A percentile compares a stretch with the other conserved stretches of the same genome.
Evolutionary conservation across 768 basidiomycete species (phyloP).

Genomic region (Xerocomellus chrysenteron): DNA sequence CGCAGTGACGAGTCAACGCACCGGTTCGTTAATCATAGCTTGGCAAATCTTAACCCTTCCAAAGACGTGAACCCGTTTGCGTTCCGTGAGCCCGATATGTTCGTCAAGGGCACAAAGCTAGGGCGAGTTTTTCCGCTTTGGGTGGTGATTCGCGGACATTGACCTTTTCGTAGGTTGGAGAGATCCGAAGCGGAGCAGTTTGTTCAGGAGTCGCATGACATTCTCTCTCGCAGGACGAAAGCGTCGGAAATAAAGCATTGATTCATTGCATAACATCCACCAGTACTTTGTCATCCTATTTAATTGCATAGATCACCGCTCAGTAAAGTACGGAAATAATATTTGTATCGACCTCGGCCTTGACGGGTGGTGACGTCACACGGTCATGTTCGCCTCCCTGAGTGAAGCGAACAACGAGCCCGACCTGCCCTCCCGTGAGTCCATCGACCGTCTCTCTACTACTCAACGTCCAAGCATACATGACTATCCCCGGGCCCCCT

Average conservation of each 20-base stretch:
- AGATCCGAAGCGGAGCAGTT: conserved; percentile 65
- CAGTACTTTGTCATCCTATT: not conserved
- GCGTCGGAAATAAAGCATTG: conserved; percentile 28
- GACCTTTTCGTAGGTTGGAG: conserved; percentile 51
- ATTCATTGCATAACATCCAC: conserved; percentile 10
- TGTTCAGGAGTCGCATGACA: conserved; percentile 57
- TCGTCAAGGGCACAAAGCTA: conserved; percentile 70
- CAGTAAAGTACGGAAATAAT: conserved; percentile 11
- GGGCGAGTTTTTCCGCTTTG: conserved; percentile 49
- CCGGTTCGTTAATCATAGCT: conserved; percentile 92
- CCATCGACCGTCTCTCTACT: not conserved
- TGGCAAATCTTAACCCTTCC: conserved; percentile 77
- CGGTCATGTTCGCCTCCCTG: not conserved
- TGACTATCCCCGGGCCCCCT: conserved; percentile 11
- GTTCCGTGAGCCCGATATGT: conserved; percentile 84
- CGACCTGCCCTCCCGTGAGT: not conserved
- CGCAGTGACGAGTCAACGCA: conserved; percentile 93
- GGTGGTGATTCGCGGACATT: conserved; percentile 16
- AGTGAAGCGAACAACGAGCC: not conserved
- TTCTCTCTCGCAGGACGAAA: conserved; percentile 39
- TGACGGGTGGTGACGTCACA: conserved; percentile 32
- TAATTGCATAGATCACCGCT: conserved; percentile 24
- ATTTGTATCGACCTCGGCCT: not conserved
- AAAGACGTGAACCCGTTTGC: conserved; percentile 91
- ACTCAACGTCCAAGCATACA: conserved; percentile 1